Evolutionary conservation across 2,329 filamentous ascomycete species (phyloP).

Genomic region (Zasmidium cellare): DNA sequence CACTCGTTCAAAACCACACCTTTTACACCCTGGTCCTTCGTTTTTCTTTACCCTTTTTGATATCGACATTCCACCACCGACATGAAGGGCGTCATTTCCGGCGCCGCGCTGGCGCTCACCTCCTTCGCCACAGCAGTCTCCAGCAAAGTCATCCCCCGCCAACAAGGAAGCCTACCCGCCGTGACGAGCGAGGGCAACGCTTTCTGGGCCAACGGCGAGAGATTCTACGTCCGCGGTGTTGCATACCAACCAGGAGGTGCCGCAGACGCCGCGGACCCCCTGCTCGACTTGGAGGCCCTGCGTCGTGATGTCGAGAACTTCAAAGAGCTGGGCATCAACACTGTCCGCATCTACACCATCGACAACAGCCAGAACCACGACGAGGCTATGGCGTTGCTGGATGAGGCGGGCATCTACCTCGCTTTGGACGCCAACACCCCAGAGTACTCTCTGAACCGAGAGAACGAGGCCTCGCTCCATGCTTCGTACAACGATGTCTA

Average conservation of each 20-base stretch:
- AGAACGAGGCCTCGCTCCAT: conserved; percentile 53
- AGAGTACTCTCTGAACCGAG: conserved; percentile 81
- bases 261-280: conserved; percentile 67
- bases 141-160: conserved; percentile 18
- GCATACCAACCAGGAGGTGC: conserved; percentile 59
- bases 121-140: conserved; percentile 16
- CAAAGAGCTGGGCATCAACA: conserved; percentile 83
- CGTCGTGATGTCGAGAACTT: conserved; percentile 77
- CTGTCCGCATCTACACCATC: conserved; percentile 87
- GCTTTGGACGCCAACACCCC: conserved; percentile 89
- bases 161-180: conserved; percentile 19
- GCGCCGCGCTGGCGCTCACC: conserved; percentile 22
- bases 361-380: conserved; percentile 83
- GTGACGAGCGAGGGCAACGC: conserved; percentile 27
- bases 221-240: conserved; percentile 62
- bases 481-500: conserved; percentile 84
- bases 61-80: conserved; percentile 5
- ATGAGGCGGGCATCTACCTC: conserved; percentile 85
- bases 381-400: conserved; percentile 77
- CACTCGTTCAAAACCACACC: background rate
- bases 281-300: conserved; percentile 69
- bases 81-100: conserved; percentile 19
- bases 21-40: background rate
- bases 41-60: background rate
- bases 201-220: conserved; percentile 61